A percentile compares a stretch with the other conserved stretches of the same genome.
Conservation (phyloP, 73 alveolate genomes). For the Tetrahymena elliotti region DNA sequence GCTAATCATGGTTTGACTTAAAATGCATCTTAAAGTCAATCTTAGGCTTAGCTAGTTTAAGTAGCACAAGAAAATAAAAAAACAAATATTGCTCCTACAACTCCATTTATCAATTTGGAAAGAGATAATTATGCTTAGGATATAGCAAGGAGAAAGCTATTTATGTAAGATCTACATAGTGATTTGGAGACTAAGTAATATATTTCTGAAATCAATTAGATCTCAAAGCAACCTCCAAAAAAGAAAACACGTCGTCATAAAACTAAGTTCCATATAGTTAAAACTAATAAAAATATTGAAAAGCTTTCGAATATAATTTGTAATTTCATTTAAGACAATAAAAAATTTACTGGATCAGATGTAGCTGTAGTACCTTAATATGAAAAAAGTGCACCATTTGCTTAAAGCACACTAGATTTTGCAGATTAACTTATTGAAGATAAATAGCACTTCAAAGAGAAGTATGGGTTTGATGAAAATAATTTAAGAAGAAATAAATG, state of each 20-base stretch:
- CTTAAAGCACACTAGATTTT: slow-evolving; percentile 11
- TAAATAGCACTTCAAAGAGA: slow-evolving; percentile 15
- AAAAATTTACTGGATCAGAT: neutral
- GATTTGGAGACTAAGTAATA: neutral
- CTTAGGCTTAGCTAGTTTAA: neutral
- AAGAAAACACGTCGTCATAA: slow-evolving; percentile 36
- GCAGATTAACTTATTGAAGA: slow-evolving; percentile 32
- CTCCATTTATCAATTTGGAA: neutral
- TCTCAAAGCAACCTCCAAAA: slow-evolving; percentile 27
- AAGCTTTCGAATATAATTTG: slow-evolving; percentile 13
- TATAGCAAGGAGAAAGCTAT: neutral
- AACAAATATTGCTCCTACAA: neutral
- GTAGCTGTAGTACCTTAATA: slow-evolving; percentile 3
- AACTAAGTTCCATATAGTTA: slow-evolving; percentile 26
- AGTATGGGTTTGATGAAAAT: slow-evolving; percentile 39
- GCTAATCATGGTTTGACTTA: neutral
- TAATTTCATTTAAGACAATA: neutral
- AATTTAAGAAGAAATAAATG: slow-evolving; percentile 23
- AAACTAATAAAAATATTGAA: slow-evolving; percentile 13
- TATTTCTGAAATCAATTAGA: neutral
- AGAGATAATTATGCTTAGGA: neutral
- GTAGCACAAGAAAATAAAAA: neutral
- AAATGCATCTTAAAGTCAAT: neutral
- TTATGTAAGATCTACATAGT: neutral
- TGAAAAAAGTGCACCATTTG: slow-evolving; percentile 34